These are phyloP conservation scores for Hemileia vastatrix DNA, from an alignment of 1,284 basidiomycete species.

Conservation along the genomic window DNA sequence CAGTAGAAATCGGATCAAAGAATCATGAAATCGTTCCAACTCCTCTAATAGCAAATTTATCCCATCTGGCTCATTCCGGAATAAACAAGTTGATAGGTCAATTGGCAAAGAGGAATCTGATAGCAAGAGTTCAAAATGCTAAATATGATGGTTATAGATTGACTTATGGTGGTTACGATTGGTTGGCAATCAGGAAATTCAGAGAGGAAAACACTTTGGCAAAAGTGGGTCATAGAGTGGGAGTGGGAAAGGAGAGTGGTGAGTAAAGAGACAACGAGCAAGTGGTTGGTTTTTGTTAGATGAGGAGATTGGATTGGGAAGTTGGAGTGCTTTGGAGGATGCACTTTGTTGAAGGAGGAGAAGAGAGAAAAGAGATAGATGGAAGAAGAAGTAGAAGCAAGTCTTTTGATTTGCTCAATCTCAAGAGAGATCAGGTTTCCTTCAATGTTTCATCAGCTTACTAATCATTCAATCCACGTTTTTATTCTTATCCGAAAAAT, in stretches of 20 bases:
- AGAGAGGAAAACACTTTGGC: slow-evolving; percentile 26
- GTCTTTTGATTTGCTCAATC: too few relatives aligned
- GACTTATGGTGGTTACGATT: slow-evolving; percentile 44
- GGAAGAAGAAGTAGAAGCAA: too few relatives aligned
- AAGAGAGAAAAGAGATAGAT: too few relatives aligned
- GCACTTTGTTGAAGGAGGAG: too few relatives aligned
- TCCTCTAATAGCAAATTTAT: slow-evolving; percentile 36
- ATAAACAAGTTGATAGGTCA: slow-evolving; percentile 38
- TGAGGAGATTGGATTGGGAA: too few relatives aligned
- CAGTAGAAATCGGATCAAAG: slow-evolving; percentile 41
- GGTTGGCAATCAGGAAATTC: slow-evolving; percentile 32
- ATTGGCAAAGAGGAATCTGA: slow-evolving; percentile 38
- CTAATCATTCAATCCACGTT: too few relatives aligned
- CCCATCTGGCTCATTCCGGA: slow-evolving; percentile 37
- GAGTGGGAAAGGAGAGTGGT: slow-evolving; percentile 40
- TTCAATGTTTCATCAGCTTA: too few relatives aligned
- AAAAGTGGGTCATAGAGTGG: slow-evolving; percentile 39
- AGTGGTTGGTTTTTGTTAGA: too few relatives aligned
- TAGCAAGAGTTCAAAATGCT: slow-evolving; percentile 40
- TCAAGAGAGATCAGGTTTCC: too few relatives aligned
- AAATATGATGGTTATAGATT: slow-evolving; percentile 42
- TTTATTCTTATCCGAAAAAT: too few relatives aligned
- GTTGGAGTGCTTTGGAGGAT: too few relatives aligned
- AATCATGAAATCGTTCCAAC: slow-evolving; percentile 43
- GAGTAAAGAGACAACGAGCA: too few relatives aligned